Evolutionary conservation across 2,329 filamentous ascomycete genomes (phyloP).

Genomic region (Juglanconis oblonga): DNA sequence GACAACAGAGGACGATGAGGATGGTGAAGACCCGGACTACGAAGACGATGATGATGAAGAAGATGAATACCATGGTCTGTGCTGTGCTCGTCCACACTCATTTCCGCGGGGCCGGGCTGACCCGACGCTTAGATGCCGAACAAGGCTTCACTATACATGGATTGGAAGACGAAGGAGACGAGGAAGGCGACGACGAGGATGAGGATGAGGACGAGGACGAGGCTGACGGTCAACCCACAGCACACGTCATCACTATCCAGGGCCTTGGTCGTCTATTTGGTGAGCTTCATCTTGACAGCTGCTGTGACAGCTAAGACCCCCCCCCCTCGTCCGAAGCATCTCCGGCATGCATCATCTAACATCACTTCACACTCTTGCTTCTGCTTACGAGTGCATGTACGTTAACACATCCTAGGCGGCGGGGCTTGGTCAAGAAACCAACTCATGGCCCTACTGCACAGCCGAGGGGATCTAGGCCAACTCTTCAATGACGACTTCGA

Average conservation of each 20-base stretch:
- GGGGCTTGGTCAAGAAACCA: conserved; percentile 26
- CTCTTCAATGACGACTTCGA: conserved; percentile 32
- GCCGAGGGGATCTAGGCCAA: conserved; percentile 33
- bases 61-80: conserved; percentile 20
- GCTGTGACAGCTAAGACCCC: too few relatives aligned
- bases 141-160: conserved; percentile 12
- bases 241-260: not conserved
- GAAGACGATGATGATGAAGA: conserved; percentile 28
- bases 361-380: not conserved
- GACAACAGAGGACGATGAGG: conserved; percentile 13
- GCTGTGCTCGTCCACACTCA: not conserved
- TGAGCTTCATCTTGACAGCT: not conserved
- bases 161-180: conserved; percentile 20
- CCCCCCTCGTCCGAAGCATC: not conserved
- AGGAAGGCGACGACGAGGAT: conserved; percentile 19
- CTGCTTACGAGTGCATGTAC: not conserved
- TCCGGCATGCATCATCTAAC: not conserved
- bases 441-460: conserved; percentile 38
- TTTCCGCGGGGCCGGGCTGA: not conserved
- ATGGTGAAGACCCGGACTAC: conserved; percentile 21
- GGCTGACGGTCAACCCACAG: not conserved
- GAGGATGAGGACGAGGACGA: conserved; percentile 20
- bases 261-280: conserved; percentile 11
- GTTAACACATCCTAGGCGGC: conserved; percentile 17
- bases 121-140: conserved; percentile 13